A percentile compares a stretch with the other conserved stretches of the same genome.
These are phyloP conservation scores for Komagataella ulmi DNA, from an alignment of 805 yeast species.

Conservation along the genomic window DNA sequence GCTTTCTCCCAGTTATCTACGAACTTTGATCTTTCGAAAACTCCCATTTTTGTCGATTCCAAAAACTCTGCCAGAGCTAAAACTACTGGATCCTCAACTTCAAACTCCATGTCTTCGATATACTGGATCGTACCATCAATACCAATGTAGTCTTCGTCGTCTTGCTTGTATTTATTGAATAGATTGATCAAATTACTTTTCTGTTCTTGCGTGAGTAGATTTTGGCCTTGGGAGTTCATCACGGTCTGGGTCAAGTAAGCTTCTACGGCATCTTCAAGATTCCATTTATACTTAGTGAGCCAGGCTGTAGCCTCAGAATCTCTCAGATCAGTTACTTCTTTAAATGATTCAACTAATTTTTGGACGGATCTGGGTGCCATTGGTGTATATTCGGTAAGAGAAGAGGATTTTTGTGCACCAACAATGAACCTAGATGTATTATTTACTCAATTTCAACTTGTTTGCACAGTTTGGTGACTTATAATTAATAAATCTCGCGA, in stretches of 20 bases:
- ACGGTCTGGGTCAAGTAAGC: slow-evolving; percentile 10
- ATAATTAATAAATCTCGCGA: neutral
- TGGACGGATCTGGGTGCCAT: slow-evolving; percentile 6
- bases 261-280: slow-evolving; percentile 19
- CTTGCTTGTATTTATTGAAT: slow-evolving; percentile 6
- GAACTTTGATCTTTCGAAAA: slow-evolving; percentile 36
- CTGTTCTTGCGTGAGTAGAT: neutral
- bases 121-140: slow-evolving; percentile 68
- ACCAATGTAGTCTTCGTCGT: slow-evolving; percentile 30
- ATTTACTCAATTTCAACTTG: neutral
- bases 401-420: neutral
- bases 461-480: no score
- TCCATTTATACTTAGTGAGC: slow-evolving; percentile 15
- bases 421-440: neutral
- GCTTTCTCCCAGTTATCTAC: slow-evolving; percentile 41
- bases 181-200: slow-evolving; percentile 10
- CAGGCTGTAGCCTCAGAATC: slow-evolving; percentile 20
- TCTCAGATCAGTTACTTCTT: slow-evolving; percentile 25
- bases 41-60: slow-evolving; percentile 54
- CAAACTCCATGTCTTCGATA: slow-evolving; percentile 51
- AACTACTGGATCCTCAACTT: slow-evolving; percentile 64
- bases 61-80: slow-evolving; percentile 60
- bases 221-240: neutral
- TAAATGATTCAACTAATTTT: slow-evolving; percentile 10
- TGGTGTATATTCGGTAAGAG: neutral